These are phyloP conservation scores for Tolypocladium endophyticum DNA, from an alignment of 2,329 filamentous ascomycete species.

Conservation along the genomic window DNA sequence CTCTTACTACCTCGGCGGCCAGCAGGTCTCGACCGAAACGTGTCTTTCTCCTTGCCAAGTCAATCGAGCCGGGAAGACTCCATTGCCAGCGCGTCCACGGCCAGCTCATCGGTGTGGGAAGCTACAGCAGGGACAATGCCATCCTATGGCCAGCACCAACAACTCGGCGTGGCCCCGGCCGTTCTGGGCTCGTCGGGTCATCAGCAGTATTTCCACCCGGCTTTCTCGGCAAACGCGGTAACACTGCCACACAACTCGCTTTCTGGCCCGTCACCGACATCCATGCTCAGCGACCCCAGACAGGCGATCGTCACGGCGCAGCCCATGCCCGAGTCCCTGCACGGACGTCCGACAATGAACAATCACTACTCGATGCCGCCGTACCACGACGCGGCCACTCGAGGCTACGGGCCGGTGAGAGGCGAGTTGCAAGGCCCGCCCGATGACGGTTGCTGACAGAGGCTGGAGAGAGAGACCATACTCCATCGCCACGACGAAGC, in stretches of 20 bases:
- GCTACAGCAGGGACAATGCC: constrained; percentile 14
- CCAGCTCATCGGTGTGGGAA: constrained; percentile 22
- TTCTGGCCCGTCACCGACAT: constrained; percentile 6
- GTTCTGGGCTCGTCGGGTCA: constrained; percentile 2
- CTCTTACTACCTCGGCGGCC: constrained; percentile 25
- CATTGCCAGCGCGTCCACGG: constrained; percentile 20
- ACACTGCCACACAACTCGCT: constrained; percentile 4
- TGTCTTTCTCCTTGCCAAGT: constrained; percentile 16
- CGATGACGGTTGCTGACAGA: constrained; percentile 12
- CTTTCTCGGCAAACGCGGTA: neutral
- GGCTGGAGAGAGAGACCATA: neutral
- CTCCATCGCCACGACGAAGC: neutral
- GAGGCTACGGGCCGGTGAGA: constrained; percentile 7
- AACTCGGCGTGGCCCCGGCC: neutral
- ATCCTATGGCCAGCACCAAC: constrained; percentile 14
- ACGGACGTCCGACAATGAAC: constrained; percentile 11
- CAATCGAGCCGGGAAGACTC: constrained; percentile 22
- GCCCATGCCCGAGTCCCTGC: constrained; percentile 9
- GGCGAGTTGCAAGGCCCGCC: neutral
- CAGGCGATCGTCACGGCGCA: constrained; percentile 8
- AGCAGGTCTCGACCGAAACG: constrained; percentile 14
- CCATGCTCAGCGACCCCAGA: constrained; percentile 13
- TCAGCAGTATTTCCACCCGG: constrained; percentile 2
- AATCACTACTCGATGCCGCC: constrained; percentile 14
- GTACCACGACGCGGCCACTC: constrained; percentile 10